Conservation (phyloP, 495 filamentous ascomycete species). For the Aeminium ludgeri region DNA sequence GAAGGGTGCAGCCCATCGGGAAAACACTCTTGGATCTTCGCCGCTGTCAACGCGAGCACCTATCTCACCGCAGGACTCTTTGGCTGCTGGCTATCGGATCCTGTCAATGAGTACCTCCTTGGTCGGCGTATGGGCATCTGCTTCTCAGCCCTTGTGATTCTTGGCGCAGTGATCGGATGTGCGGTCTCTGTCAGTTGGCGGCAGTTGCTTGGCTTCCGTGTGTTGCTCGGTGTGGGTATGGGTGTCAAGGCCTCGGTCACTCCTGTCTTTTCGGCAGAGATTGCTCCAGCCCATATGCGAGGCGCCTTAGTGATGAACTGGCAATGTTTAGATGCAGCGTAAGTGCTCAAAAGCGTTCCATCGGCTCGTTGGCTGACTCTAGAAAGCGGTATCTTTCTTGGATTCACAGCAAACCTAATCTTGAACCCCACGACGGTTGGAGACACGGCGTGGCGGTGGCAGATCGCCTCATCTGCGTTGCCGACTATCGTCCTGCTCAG, state of each 20-base stretch:
- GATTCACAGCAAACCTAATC: constrained; percentile 42
- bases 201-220: constrained; percentile 11
- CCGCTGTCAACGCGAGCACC: constrained; percentile 8
- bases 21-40: constrained; percentile 11
- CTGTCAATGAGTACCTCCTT: constrained; percentile 31
- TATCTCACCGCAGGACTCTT: constrained; percentile 10
- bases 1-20: constrained; percentile 2
- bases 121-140: constrained; percentile 23
- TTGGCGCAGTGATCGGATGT: constrained; percentile 12
- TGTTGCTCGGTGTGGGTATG: constrained; percentile 17
- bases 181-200: constrained; percentile 12
- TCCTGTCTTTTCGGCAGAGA: constrained; percentile 48
- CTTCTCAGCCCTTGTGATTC: constrained; percentile 10
- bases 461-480: constrained; percentile 50
- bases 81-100: constrained; percentile 31
- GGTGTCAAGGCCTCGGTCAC: constrained; percentile 22
- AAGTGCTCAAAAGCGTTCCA: no score
- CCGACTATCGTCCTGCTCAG: constrained; percentile 49
- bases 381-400: constrained; percentile 38
- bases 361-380: no score
- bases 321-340: constrained; percentile 39
- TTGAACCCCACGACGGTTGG: constrained; percentile 33
- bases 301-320: constrained; percentile 49
- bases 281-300: constrained; percentile 41
- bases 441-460: constrained; percentile 42